A percentile compares a stretch with the other conserved stretches of the same genome.
These are phyloP conservation scores for Penicillium hordei DNA, from an alignment of 2,329 filamentous ascomycete species.

Conservation along the genomic window DNA sequence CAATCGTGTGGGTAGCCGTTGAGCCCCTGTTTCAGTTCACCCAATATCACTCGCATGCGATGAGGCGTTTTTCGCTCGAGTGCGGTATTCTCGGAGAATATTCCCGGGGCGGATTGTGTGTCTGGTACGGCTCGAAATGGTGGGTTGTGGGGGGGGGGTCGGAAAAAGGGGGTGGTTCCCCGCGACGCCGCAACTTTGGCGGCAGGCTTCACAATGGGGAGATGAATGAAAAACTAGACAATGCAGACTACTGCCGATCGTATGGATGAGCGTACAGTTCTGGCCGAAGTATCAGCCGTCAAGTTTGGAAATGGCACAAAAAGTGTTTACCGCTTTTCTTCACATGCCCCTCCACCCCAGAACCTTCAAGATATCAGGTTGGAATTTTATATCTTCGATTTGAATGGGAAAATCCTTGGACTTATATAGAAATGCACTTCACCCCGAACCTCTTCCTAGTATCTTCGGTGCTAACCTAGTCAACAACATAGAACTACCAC, in stretches of 20 bases:
- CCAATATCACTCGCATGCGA: conserved; percentile 5
- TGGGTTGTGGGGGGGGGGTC: background rate
- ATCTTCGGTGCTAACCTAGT: too few relatives aligned
- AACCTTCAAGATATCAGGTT: background rate
- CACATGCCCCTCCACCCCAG: background rate
- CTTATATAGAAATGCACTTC: background rate
- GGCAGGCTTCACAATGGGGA: background rate
- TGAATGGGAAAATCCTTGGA: background rate
- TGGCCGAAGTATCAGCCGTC: conserved; percentile 15
- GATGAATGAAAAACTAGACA: background rate
- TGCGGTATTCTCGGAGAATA: conserved; percentile 1
- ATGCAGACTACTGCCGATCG: background rate
- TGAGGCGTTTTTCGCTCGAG: background rate
- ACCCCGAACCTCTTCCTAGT: too few relatives aligned
- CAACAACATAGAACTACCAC: too few relatives aligned
- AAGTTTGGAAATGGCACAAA: conserved; percentile 23
- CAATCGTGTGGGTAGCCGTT: conserved; percentile 2
- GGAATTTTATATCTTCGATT: background rate
- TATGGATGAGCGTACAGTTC: conserved; percentile 1
- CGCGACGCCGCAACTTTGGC: conserved; percentile 6
- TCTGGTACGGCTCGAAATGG: background rate
- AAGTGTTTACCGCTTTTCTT: conserved; percentile 10
- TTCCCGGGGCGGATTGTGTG: conserved; percentile 3
- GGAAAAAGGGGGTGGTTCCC: conserved; percentile 13
- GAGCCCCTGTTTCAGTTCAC: conserved; percentile 1